phyloP scores from a whole-genome alignment of 2,329 filamentous ascomycete species.

The Lecanicillium sp. region DNA sequence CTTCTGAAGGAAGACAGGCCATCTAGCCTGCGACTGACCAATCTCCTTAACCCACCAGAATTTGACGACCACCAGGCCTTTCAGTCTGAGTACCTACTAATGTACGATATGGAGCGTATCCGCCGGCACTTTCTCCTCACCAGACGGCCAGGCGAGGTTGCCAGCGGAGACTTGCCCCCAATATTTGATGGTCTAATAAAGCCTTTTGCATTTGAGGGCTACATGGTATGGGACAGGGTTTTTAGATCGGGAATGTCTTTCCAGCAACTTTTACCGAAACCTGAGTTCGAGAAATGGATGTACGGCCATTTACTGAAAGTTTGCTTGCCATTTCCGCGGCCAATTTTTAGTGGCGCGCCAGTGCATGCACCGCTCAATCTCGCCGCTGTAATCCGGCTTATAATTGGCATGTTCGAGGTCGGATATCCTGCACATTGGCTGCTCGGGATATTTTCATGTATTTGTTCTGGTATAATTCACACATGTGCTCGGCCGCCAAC shows the following conservation, averaged over 20 bases:
- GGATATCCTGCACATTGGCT: constrained; percentile 21
- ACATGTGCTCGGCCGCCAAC: constrained; percentile 15
- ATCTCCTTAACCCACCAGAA: constrained; percentile 17
- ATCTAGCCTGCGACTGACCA: constrained; percentile 17
- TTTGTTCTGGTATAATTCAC: constrained; percentile 12
- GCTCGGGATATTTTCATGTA: constrained; percentile 10
- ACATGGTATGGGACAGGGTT: constrained; percentile 12
- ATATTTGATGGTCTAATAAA: neutral
- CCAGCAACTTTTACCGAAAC: constrained; percentile 10
- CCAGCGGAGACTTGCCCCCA: too few relatives aligned
- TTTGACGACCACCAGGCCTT: constrained; percentile 17
- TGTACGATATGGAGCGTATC: constrained; percentile 17
- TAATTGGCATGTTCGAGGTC: constrained; percentile 12
- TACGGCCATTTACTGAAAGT: constrained; percentile 17
- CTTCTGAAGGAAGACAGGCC: constrained; percentile 15
- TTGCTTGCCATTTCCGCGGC: constrained; percentile 14
- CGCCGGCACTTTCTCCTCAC: constrained; percentile 16
- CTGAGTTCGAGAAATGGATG: constrained; percentile 16
- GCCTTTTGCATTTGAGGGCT: constrained; percentile 12
- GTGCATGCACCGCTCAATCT: constrained; percentile 18
- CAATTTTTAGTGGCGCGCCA: constrained; percentile 7
- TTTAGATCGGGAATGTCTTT: neutral
- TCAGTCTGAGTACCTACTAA: constrained; percentile 20
- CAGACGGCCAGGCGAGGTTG: neutral
- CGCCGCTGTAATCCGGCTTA: constrained; percentile 14